A percentile compares a stretch with the other conserved stretches of the same genome.
Conservation (phyloP, 129 eudicot species). For the Saposhnikovia divaricata region DNA sequence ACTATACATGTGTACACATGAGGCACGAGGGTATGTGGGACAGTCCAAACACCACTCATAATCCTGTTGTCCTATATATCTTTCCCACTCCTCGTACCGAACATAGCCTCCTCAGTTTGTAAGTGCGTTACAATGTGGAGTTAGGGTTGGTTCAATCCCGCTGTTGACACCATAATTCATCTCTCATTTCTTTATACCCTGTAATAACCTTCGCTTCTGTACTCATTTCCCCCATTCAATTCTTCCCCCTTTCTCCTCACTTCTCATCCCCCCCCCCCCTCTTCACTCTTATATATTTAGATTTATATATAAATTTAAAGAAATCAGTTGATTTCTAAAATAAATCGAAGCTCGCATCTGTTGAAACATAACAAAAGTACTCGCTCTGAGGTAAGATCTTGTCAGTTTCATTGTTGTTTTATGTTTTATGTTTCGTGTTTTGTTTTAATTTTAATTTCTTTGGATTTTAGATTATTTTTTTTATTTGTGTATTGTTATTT, state of each 20-base stretch:
- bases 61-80: background rate
- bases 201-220: background rate
- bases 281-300: background rate
- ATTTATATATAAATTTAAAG: background rate
- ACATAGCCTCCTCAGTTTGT: background rate
- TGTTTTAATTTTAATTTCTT: background rate
- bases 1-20: too few relatives aligned
- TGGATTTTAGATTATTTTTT: background rate
- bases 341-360: background rate
- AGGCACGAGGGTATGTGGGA: background rate
- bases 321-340: background rate
- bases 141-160: background rate
- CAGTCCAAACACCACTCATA: background rate
- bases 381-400: background rate
- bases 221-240: background rate
- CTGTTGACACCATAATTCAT: background rate
- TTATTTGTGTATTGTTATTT: background rate
- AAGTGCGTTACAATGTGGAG: conserved; percentile 7
- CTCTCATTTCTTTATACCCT: background rate
- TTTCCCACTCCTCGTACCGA: background rate
- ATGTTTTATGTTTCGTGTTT: background rate
- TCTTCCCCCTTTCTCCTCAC: background rate
- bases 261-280: background rate
- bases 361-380: background rate
- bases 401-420: background rate